phyloP scores from a whole-genome alignment of 805 yeast genomes.

The Torulaspora maleeae region DNA sequence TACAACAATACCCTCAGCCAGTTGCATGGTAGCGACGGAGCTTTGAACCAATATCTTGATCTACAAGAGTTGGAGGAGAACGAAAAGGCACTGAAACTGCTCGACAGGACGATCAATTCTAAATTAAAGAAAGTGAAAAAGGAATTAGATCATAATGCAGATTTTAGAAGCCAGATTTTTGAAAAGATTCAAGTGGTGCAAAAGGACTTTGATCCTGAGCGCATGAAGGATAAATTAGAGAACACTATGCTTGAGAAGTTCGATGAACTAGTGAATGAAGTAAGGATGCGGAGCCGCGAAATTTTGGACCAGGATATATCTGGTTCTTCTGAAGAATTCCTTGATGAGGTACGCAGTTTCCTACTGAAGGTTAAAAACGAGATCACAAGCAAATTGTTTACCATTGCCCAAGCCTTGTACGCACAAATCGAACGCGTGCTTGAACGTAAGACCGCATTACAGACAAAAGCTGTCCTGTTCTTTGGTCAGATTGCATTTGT shows the following conservation, averaged over 20 bases:
- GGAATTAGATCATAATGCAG: slow-evolving; percentile 18
- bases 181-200: slow-evolving; percentile 10
- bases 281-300: slow-evolving; percentile 17
- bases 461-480: slow-evolving; percentile 29
- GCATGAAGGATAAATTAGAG: slow-evolving; percentile 23
- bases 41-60: slow-evolving; percentile 20
- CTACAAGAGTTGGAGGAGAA: slow-evolving; percentile 3
- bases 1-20: slow-evolving; percentile 25
- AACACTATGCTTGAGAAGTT: slow-evolving; percentile 26
- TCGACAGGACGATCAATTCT: slow-evolving; percentile 15
- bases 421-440: slow-evolving; percentile 23
- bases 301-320: slow-evolving; percentile 17
- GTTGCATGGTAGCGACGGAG: slow-evolving; percentile 15
- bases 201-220: slow-evolving; percentile 11
- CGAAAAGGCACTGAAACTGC: slow-evolving; percentile 10
- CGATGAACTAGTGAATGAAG: slow-evolving; percentile 20
- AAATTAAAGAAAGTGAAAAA: slow-evolving; percentile 19
- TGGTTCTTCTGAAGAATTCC: slow-evolving; percentile 11
- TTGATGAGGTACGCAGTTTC: slow-evolving; percentile 6
- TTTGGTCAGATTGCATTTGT: slow-evolving; percentile 36
- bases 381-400: slow-evolving; percentile 18
- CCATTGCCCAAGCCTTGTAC: slow-evolving; percentile 30
- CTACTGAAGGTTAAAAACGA: slow-evolving; percentile 14
- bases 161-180: slow-evolving; percentile 11
- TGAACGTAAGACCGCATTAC: slow-evolving; percentile 34